These are phyloP conservation scores for Selenicereus undatus DNA, from an alignment of 148 eudicot species.

Conservation along the genomic window DNA sequence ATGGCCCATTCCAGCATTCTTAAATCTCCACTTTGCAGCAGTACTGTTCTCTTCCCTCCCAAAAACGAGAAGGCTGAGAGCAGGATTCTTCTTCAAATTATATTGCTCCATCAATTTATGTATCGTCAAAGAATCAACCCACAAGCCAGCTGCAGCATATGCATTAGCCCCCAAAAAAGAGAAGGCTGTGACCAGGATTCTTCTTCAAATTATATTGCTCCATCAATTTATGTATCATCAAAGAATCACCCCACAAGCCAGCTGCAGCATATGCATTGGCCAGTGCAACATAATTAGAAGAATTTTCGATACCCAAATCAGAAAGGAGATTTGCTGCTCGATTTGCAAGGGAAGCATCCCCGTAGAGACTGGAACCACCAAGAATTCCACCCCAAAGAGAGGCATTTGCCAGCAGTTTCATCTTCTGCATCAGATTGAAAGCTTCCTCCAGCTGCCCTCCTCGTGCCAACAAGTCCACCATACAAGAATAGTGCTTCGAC, in stretches of 20 bases:
- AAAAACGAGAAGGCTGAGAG: conserved; percentile 23
- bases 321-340: conserved; percentile 28
- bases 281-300: conserved; percentile 29
- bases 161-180: conserved; percentile 9
- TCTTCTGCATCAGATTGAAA: conserved; percentile 23
- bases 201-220: conserved; percentile 29
- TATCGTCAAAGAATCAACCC: conserved; percentile 28
- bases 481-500: conserved; percentile 39
- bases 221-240: conserved; percentile 19
- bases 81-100: conserved; percentile 32
- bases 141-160: conserved; percentile 30
- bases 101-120: conserved; percentile 25
- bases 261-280: conserved; percentile 27
- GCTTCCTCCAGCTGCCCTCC: conserved; percentile 38
- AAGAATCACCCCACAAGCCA: conserved; percentile 36
- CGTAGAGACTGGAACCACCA: conserved; percentile 36
- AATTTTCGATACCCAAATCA: conserved; percentile 19
- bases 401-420: conserved; percentile 30
- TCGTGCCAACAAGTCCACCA: conserved; percentile 38
- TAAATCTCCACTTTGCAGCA: conserved; percentile 17
- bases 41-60: conserved; percentile 2
- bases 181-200: conserved; percentile 33
- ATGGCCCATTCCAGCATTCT: conserved; percentile 21
- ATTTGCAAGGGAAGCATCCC: conserved; percentile 28
- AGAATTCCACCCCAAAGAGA: conserved; percentile 31